phyloP scores from a whole-genome alignment of 179 eudicot genomes.

The Vitellaria paradoxa region DNA sequence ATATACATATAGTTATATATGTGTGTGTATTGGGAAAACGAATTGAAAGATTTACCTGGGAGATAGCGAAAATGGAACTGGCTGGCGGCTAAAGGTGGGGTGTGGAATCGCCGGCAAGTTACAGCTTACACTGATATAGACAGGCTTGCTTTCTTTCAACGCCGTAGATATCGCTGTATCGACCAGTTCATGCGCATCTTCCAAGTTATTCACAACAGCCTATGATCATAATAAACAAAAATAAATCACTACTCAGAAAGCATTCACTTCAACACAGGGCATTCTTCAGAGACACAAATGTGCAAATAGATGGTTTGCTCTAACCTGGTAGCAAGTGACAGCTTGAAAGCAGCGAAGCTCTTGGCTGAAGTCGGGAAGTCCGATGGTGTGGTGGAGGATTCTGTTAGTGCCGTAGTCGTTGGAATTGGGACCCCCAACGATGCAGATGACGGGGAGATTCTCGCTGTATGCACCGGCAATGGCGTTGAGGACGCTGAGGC shows the following conservation, averaged over 20 bases:
- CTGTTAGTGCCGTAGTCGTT: constrained; percentile 28
- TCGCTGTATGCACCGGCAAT: constrained; percentile 31
- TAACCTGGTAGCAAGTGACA: constrained; percentile 48
- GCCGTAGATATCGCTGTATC: constrained; percentile 79
- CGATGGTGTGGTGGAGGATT: constrained; percentile 35
- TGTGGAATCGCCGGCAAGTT: constrained; percentile 78
- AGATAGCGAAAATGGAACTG: constrained; percentile 57
- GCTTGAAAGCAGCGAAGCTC: constrained; percentile 47
- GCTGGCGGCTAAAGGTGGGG: constrained; percentile 67
- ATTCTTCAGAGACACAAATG: no score
- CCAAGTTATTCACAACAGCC: constrained; percentile 56
- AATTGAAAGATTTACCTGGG: constrained; percentile 41
- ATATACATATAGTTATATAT: background rate
- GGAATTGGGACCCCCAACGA: constrained; percentile 28
- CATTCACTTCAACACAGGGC: no score
- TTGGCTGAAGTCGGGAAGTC: constrained; percentile 48
- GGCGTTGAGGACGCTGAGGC: constrained; percentile 26
- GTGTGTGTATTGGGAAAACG: no score
- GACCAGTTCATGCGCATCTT: constrained; percentile 66
- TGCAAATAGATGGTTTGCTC: background rate
- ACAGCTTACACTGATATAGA: constrained; percentile 71
- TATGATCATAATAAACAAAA: constrained; percentile 8
- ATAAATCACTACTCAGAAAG: no score
- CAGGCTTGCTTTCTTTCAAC: constrained; percentile 79
- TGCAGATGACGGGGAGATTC: constrained; percentile 22